Conservation (phyloP, 805 yeast genomes). For the Clavispora phyllophila region DNA sequence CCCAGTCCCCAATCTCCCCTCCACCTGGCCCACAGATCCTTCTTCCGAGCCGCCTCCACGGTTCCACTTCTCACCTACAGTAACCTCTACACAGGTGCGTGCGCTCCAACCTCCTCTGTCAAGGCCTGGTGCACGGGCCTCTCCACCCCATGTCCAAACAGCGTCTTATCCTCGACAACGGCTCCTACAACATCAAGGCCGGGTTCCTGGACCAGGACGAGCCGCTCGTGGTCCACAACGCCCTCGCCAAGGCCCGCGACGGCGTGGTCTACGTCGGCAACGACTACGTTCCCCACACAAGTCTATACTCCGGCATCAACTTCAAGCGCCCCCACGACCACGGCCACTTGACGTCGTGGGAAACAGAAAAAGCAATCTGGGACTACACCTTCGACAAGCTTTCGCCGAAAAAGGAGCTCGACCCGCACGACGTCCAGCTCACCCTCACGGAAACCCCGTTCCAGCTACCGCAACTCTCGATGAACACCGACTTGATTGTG, state of each 20-base stretch:
- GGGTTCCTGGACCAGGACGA: conserved; percentile 21
- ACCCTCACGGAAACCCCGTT: conserved; percentile 77
- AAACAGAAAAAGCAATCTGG: conserved; percentile 83
- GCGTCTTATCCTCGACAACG: conserved; percentile 75
- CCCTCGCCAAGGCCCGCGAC: conserved; percentile 71
- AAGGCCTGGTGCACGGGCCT: not conserved
- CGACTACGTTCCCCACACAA: conserved; percentile 57
- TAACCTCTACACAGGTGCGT: too few species aligned
- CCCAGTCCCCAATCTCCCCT: not conserved
- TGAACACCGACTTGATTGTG: conserved; percentile 82
- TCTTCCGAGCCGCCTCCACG: too few species aligned
- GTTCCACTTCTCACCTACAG: too few species aligned
- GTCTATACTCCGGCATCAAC: conserved; percentile 68
- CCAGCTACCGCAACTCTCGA: conserved; percentile 74
- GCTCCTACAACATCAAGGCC: conserved; percentile 73
- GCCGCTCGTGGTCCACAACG: conserved; percentile 59
- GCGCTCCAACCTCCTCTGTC: too few species aligned
- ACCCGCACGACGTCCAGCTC: conserved; percentile 50
- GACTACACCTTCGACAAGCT: conserved; percentile 56
- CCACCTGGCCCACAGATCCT: too few species aligned
- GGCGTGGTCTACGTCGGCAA: conserved; percentile 65
- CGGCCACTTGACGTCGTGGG: conserved; percentile 92
- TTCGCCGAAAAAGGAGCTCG: conserved; percentile 37
- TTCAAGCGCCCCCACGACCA: conserved; percentile 81
- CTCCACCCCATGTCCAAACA: not conserved